Percentiles rank a stretch among this genome's conserved stretches.
Conservation (phyloP, 2,329 filamentous ascomycete species). For the Ustulina deusta region DNA sequence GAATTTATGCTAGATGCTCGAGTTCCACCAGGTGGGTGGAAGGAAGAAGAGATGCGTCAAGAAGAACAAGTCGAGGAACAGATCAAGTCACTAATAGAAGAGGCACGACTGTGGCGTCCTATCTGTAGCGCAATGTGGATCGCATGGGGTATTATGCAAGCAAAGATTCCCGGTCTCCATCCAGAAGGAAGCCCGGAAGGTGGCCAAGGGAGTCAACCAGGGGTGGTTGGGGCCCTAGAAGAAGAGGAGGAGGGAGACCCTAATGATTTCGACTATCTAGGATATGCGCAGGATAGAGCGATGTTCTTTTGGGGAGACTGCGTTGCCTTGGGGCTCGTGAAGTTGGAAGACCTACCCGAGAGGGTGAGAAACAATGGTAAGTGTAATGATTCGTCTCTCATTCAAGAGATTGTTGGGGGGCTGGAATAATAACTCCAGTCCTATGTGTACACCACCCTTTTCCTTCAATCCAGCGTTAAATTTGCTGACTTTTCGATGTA, state of each 20-base stretch:
- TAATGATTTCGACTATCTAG: conserved; percentile 89
- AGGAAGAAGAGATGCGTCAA: conserved; percentile 70
- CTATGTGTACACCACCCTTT: neutral
- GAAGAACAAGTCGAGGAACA: conserved; percentile 75
- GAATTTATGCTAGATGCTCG: conserved; percentile 88
- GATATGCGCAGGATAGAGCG: conserved; percentile 89
- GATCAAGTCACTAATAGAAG: conserved; percentile 77
- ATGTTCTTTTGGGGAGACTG: conserved; percentile 97
- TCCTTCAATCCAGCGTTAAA: neutral
- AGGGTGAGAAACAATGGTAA: conserved; percentile 75
- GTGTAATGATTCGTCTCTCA: conserved; percentile 66
- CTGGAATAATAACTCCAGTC: neutral
- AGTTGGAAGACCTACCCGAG: conserved; percentile 79
- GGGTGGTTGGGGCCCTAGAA: conserved; percentile 42
- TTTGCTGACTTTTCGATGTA: conserved; percentile 19
- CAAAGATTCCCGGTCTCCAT: conserved; percentile 82
- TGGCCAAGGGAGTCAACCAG: conserved; percentile 34
- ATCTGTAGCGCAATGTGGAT: conserved; percentile 93
- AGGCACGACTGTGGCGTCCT: conserved; percentile 86
- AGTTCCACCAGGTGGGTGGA: conserved; percentile 66
- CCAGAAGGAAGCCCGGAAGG: conserved; percentile 55
- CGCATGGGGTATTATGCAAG: conserved; percentile 96
- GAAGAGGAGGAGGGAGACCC: conserved; percentile 64
- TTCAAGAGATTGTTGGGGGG: neutral
- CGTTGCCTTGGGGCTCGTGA: conserved; percentile 79